Conservation (phyloP, 768 basidiomycete species). For the Russula foetens region DNA sequence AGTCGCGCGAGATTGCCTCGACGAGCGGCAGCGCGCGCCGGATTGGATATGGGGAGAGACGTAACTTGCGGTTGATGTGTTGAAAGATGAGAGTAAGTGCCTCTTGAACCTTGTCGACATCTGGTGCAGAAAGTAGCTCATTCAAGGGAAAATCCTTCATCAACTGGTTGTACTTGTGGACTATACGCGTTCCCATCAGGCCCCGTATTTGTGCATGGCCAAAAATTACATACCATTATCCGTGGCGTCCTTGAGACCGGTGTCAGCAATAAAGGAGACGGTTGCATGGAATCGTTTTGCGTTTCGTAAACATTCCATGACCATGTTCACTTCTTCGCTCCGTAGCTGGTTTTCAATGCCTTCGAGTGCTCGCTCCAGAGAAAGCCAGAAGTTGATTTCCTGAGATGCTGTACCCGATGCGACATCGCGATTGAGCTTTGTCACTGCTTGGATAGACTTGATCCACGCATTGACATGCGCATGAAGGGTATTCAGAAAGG, state of each 20-base stretch:
- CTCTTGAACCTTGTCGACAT: conserved; percentile 92
- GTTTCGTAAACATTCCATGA: conserved; percentile 89
- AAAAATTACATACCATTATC: conserved; percentile 55
- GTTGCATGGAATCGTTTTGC: conserved; percentile 97
- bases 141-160: conserved; percentile 99
- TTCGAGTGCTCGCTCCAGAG: conserved; percentile 88
- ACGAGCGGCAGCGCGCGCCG: conserved; percentile 93
- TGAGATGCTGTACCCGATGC: conserved; percentile 93
- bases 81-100: conserved; percentile 79
- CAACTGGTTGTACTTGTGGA: conserved; percentile 95
- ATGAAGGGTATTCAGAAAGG: conserved; percentile 91
- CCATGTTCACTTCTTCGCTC: conserved; percentile 87
- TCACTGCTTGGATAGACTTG: conserved; percentile 94
- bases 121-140: conserved; percentile 92
- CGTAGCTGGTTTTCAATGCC: conserved; percentile 86
- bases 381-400: conserved; percentile 99
- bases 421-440: conserved; percentile 92
- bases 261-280: conserved; percentile 96
- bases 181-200: conserved; percentile 31
- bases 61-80: conserved; percentile 93
- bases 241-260: conserved; percentile 89
- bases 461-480: conserved; percentile 96
- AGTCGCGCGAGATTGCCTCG: conserved; percentile 96
- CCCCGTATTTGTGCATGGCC: not conserved
- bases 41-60: conserved; percentile 94